Evolutionary conservation across 2,329 filamentous ascomycete genomes (phyloP), one percentile per base, ranked within the genome.

Genomic region (Aspergillus fumigatiaffinis): DNA sequence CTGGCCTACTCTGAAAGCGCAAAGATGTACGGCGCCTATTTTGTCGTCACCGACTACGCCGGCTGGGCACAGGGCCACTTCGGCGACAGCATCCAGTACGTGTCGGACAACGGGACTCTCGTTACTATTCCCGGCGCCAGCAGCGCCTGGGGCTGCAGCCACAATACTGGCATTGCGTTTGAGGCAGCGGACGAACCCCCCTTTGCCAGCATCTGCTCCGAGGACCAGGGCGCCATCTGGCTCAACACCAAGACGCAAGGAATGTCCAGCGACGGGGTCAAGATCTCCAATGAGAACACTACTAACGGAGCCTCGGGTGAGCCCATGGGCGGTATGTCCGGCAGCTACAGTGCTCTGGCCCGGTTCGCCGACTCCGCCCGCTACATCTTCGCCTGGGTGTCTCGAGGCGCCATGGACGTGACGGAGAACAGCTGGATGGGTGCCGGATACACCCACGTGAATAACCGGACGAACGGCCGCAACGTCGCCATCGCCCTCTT

Each of bases 101-200:
- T 83, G 28, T 70, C 72, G 38, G 69, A 77, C 12, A 64, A 75
- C 20, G 84, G 84, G 12, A 77, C 74, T 7, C 69, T 86, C 3
- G 71, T 81, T 62, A 74, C 70, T 10, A 84, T 85, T 58, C 51
- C 68, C 1, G 83, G 82, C 1, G 82, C 84, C 2, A 79, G 79
- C 47, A 83, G 79, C 55, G 75, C 77, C 14, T 87, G 83, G 79
- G 84, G 84, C 20, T 87, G 84, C 75, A 84, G 80, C 5, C 84
- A 87, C 77, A 87, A 87, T 73, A 86, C 84, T 1, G 84, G 84
- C 55, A 87, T 87, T 55, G 84, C 83, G 5, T 80, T 87, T 54
- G 84, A 86, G 67, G 82, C 80, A 20, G 83, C 84, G 21, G 83
- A 85, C 51, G 79, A 76, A 14, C 74, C 80, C 20, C 84, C 84